Evolutionary conservation across 2,329 filamentous ascomycete species (phyloP).

Genomic region (Geoglossum cookeanum): DNA sequence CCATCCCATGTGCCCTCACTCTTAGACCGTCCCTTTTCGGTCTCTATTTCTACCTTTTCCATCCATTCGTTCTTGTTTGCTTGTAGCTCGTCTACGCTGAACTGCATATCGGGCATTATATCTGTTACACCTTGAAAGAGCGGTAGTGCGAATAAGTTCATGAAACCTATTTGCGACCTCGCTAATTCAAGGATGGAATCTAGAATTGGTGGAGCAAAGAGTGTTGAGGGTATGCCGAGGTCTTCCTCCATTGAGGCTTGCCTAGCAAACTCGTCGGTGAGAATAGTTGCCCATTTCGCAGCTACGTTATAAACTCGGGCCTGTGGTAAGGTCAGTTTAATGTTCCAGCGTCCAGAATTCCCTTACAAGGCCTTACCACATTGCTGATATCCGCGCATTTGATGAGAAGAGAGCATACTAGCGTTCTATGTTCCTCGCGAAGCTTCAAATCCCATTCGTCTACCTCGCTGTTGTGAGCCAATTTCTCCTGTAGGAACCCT

Average conservation of each 20-base stretch:
- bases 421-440: constrained; percentile 53
- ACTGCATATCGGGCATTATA: constrained; percentile 67
- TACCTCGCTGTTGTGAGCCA: constrained; percentile 42
- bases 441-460: constrained; percentile 63
- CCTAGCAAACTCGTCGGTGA: constrained; percentile 89
- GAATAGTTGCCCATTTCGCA: constrained; percentile 71
- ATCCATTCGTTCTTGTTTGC: constrained; percentile 61
- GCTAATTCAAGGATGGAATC: constrained; percentile 68
- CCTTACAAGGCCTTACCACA: constrained; percentile 45
- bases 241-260: constrained; percentile 85
- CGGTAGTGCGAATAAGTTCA: constrained; percentile 87
- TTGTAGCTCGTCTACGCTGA: constrained; percentile 65
- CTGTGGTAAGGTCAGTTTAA: constrained; percentile 24
- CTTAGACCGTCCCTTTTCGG: constrained; percentile 18
- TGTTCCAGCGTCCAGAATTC: background rate
- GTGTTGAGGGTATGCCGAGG: constrained; percentile 67
- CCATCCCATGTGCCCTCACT: background rate
- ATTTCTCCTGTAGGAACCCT: constrained; percentile 58
- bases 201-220: constrained; percentile 64
- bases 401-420: constrained; percentile 81
- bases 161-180: constrained; percentile 83
- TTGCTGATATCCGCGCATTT: constrained; percentile 99
- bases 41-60: constrained; percentile 43
- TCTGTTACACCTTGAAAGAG: constrained; percentile 78
- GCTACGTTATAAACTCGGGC: constrained; percentile 70